A percentile compares a stretch with the other conserved stretches of the same genome.
These are phyloP conservation scores for Penicillium cosmopolitanum DNA, from an alignment of 495 filamentous ascomycete species.

Conservation along the genomic window DNA sequence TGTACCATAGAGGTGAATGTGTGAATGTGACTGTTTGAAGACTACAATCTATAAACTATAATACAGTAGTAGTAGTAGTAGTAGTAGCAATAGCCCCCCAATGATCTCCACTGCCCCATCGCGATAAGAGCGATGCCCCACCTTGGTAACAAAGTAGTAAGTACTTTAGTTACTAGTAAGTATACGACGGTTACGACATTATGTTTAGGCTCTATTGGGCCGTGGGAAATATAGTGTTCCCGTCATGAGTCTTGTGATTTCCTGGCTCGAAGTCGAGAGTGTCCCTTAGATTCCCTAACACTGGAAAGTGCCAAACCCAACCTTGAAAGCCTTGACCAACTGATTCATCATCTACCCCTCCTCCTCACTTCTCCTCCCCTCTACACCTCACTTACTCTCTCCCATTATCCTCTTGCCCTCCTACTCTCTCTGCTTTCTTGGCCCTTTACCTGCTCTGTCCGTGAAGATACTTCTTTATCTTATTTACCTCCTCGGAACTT, in stretches of 20 bases:
- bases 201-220: not conserved
- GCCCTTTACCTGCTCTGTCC: no score
- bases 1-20: slow-evolving; percentile 37
- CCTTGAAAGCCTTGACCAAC: slow-evolving; percentile 25
- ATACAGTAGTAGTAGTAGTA: not conserved
- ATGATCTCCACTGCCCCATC: slow-evolving; percentile 3
- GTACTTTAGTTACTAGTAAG: no score
- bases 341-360: slow-evolving; percentile 38
- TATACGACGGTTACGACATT: not conserved
- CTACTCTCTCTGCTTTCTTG: no score
- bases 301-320: not conserved
- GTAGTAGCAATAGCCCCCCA: not conserved
- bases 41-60: not conserved
- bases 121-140: slow-evolving; percentile 4
- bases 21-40: not conserved
- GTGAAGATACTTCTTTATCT: no score
- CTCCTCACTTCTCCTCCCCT: slow-evolving; percentile 19
- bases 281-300: not conserved
- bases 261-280: not conserved
- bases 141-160: not conserved
- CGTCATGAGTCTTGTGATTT: no score
- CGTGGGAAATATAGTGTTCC: not conserved
- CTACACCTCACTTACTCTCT: slow-evolving; percentile 18
- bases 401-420: not conserved
- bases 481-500: not conserved